Conservation (phyloP, 1,284 basidiomycete genomes). For the Boletus hoseneyae region DNA sequence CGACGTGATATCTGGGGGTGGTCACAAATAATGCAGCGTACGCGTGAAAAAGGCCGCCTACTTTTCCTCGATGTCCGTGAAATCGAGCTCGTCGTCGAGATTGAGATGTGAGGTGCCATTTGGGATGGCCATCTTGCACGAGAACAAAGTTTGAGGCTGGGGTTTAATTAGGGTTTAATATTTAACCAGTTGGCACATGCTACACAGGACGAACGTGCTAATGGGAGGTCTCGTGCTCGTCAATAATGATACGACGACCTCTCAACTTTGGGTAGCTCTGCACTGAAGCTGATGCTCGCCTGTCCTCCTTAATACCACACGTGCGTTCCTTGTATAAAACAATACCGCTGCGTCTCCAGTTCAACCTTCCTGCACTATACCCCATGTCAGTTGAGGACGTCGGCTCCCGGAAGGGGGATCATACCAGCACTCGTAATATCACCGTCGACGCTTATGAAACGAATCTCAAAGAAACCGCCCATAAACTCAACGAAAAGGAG, state of each 20-base stretch:
- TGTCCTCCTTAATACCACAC: constrained; percentile 15
- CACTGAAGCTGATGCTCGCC: not conserved
- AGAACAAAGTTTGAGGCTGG: not conserved
- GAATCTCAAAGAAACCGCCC: constrained; percentile 24
- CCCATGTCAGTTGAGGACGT: constrained; percentile 27
- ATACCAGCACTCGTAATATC: constrained; percentile 16
- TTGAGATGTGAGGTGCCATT: constrained; percentile 33
- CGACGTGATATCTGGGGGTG: constrained; percentile 68
- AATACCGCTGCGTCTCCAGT: not conserved
- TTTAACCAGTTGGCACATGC: not conserved
- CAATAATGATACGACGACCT: no score
- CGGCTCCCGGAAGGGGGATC: constrained; percentile 5
- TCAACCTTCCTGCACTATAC: not conserved
- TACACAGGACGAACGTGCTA: constrained; percentile 5
- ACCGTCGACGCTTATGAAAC: constrained; percentile 25
- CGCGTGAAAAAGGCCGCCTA: constrained; percentile 36
- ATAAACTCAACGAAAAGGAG: constrained; percentile 37
- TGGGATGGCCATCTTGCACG: constrained; percentile 25
- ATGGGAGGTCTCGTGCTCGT: not conserved
- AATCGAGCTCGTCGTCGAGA: constrained; percentile 80
- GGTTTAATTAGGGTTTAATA: not conserved
- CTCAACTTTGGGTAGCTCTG: no score
- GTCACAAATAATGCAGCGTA: constrained; percentile 14
- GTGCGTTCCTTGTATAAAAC: constrained; percentile 30
- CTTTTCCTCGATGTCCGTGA: constrained; percentile 93